These are phyloP conservation scores for Elongisporangium anandrum DNA, from an alignment of 352 stramenopile species.

Conservation along the genomic window DNA sequence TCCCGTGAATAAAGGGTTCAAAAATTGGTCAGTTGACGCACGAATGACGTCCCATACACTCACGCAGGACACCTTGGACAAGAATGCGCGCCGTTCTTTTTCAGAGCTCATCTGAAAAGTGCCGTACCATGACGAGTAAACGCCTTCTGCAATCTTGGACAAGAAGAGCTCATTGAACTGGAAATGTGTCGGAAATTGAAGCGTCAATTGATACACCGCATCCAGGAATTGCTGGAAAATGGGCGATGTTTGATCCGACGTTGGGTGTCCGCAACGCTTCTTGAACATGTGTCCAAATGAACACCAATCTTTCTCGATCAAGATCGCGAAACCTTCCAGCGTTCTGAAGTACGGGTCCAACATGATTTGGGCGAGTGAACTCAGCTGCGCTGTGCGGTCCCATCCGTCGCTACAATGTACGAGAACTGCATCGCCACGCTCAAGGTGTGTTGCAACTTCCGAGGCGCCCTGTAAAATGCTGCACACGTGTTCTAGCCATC, in stretches of 20 bases:
- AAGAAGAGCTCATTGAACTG: slow-evolving; percentile 97
- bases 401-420: slow-evolving; percentile 86
- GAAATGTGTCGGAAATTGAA: slow-evolving; percentile 96
- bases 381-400: slow-evolving; percentile 79
- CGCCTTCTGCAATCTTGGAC: slow-evolving; percentile 92
- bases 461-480: slow-evolving; percentile 69
- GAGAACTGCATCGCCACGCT: slow-evolving; percentile 69
- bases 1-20: slow-evolving; percentile 78
- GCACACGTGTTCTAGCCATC: slow-evolving; percentile 82
- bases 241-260: slow-evolving; percentile 93
- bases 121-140: slow-evolving; percentile 96
- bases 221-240: slow-evolving; percentile 99
- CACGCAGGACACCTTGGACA: slow-evolving; percentile 60
- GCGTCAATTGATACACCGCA: slow-evolving; percentile 95
- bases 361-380: slow-evolving; percentile 77
- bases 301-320: slow-evolving; percentile 89
- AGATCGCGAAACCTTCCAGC: slow-evolving; percentile 65
- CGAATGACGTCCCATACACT: slow-evolving; percentile 85
- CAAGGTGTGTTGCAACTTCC: slow-evolving; percentile 71
- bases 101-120: slow-evolving; percentile 91
- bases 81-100: slow-evolving; percentile 56
- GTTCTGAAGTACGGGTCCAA: slow-evolving; percentile 80
- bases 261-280: slow-evolving; percentile 69
- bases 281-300: slow-evolving; percentile 88
- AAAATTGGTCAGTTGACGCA: slow-evolving; percentile 73